A percentile compares a stretch with the other conserved stretches of the same genome.
These are phyloP conservation scores for Clonostachys sp. DNA, from an alignment of 2,329 filamentous ascomycete genomes.

Conservation along the genomic window DNA sequence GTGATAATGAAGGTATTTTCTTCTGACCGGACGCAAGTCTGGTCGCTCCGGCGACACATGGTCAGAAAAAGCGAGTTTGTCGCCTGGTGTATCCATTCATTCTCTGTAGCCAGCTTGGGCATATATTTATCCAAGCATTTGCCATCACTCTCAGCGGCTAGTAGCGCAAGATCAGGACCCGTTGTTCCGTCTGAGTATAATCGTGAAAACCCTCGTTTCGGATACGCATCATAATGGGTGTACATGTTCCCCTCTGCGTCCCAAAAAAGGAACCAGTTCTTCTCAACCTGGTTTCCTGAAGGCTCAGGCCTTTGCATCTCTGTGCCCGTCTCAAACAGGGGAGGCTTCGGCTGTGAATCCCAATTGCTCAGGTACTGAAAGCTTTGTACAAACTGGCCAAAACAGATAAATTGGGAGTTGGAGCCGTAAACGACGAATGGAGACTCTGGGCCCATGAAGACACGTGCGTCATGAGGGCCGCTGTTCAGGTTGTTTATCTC, in stretches of 20 bases:
- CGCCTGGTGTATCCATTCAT: constrained; percentile 51
- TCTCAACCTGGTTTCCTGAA: constrained; percentile 39
- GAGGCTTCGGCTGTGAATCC: constrained; percentile 12
- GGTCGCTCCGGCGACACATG: constrained; percentile 43
- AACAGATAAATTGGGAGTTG: constrained; percentile 48
- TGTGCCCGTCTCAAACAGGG: constrained; percentile 32
- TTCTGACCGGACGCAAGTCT: constrained; percentile 30
- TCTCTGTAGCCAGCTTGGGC: constrained; percentile 20
- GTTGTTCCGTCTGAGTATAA: constrained; percentile 37
- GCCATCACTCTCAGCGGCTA: constrained; percentile 27
- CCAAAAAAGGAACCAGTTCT: constrained; percentile 63
- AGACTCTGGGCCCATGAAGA: constrained; percentile 46
- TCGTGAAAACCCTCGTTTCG: constrained; percentile 42
- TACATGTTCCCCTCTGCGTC: constrained; percentile 38
- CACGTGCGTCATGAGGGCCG: constrained; percentile 54
- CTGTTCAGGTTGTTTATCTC: constrained; percentile 33
- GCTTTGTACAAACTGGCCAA: constrained; percentile 53
- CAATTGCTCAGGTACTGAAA: constrained; percentile 43
- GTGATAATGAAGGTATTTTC: constrained; percentile 50
- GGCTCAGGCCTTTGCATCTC: constrained; percentile 47
- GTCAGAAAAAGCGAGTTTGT: constrained; percentile 55
- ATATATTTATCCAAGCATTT: constrained; percentile 40
- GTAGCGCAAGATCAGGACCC: constrained; percentile 38
- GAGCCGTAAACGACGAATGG: constrained; percentile 51
- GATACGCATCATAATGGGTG: constrained; percentile 47